phyloP scores from a whole-genome alignment of 257 asterid genomes.

The Prunella vulgaris region DNA sequence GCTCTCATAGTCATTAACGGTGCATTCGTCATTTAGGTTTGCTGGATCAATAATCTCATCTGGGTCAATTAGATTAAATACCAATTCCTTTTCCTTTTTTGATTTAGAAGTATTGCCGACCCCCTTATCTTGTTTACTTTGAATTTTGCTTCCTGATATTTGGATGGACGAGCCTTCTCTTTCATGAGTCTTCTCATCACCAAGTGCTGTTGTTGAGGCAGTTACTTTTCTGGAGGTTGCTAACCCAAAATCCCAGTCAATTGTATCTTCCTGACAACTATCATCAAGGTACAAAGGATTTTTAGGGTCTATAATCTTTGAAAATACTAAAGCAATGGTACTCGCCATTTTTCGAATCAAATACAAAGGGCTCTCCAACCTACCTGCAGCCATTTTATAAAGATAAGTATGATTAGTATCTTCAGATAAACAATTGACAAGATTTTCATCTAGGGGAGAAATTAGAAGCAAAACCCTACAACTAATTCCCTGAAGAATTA shows the following conservation, averaged over 20 bases:
- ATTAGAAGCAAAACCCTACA: constrained; percentile 38
- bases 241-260: constrained; percentile 88
- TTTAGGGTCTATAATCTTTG: constrained; percentile 75
- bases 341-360: constrained; percentile 94
- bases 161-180: constrained; percentile 25
- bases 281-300: constrained; percentile 95
- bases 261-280: constrained; percentile 50
- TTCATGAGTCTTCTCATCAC: constrained; percentile 32
- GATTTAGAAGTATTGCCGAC: constrained; percentile 23
- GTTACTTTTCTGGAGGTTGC: constrained; percentile 34
- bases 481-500: constrained; percentile 91
- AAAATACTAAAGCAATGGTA: constrained; percentile 81
- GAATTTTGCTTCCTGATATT: constrained; percentile 30
- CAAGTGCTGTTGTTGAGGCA: constrained; percentile 18
- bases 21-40: constrained; percentile 37
- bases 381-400: constrained; percentile 53
- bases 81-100: constrained; percentile 37
- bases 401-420: constrained; percentile 8
- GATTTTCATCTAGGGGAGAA: constrained; percentile 19
- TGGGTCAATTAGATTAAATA: constrained; percentile 55
- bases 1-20: constrained; percentile 45
- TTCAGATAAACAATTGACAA: constrained; percentile 1
- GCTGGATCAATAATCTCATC: constrained; percentile 91
- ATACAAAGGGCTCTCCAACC: constrained; percentile 80
- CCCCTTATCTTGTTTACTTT: constrained; percentile 28